Conservation (phyloP, 352 stramenopile genomes). For the Phytophthora palmivora region DNA sequence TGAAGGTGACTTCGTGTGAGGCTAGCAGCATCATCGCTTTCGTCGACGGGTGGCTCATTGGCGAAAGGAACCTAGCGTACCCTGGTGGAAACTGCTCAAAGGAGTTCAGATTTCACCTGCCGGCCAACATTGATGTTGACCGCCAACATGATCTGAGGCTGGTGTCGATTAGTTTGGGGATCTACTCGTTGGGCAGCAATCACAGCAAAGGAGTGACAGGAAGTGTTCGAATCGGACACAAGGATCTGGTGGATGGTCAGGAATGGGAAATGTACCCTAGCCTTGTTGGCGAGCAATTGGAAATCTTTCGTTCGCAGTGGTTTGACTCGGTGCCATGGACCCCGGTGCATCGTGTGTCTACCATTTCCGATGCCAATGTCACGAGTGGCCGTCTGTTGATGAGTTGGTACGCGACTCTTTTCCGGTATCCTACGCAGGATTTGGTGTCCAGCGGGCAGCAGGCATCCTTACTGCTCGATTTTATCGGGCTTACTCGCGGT, state of each 20-base stretch:
- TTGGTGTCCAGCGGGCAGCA: conserved; percentile 23
- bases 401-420: conserved; percentile 66
- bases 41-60: conserved; percentile 53
- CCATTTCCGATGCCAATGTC: neutral
- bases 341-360: conserved; percentile 2
- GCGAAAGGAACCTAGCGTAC: conserved; percentile 52
- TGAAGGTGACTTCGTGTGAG: conserved; percentile 67
- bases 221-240: conserved; percentile 49
- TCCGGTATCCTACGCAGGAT: conserved; percentile 31
- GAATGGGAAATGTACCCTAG: conserved; percentile 68
- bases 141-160: conserved; percentile 49
- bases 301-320: conserved; percentile 62
- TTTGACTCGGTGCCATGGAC: conserved; percentile 59
- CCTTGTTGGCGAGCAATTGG: conserved; percentile 69
- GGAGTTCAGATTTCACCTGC: conserved; percentile 52
- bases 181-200: conserved; percentile 58
- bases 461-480: conserved; percentile 68
- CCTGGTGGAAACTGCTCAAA: conserved; percentile 61
- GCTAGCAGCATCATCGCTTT: conserved; percentile 62
- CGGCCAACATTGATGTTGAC: conserved; percentile 35
- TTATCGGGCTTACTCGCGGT: conserved; percentile 60
- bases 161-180: conserved; percentile 66
- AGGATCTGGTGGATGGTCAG: conserved; percentile 31
- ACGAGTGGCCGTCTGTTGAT: conserved; percentile 33
- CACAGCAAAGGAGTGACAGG: conserved; percentile 71